These are phyloP conservation scores for Coemansia sp. DNA, from an alignment of 192 early-diverging fungal genomes.

Conservation along the genomic window DNA sequence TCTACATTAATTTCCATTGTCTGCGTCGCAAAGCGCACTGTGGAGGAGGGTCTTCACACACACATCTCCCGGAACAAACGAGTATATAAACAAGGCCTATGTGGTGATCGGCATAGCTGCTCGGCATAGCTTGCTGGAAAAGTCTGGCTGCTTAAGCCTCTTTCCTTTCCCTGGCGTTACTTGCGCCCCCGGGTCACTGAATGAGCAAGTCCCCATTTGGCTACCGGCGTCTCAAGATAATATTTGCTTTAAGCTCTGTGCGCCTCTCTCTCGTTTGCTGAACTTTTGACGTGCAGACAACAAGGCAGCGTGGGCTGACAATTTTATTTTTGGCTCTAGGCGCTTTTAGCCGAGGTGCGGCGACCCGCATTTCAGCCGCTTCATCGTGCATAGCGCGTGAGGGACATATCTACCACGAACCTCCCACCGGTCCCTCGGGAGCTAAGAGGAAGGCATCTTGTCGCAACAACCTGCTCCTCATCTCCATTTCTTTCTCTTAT, in stretches of 20 bases:
- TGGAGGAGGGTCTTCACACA: conserved; percentile 3
- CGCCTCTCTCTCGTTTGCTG: neutral
- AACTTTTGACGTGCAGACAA: neutral
- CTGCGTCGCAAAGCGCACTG: neutral
- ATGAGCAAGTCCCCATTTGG: neutral
- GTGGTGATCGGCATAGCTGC: neutral
- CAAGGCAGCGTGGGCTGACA: neutral
- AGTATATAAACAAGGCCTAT: neutral
- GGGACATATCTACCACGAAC: conserved; percentile 1
- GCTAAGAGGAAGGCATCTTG: neutral
- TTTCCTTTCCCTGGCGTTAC: neutral
- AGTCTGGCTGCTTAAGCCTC: neutral
- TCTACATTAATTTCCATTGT: conserved; percentile 3
- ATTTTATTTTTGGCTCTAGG: conserved; percentile 1
- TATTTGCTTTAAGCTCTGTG: conserved; percentile 2
- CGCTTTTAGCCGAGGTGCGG: conserved; percentile 6
- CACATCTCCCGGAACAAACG: neutral
- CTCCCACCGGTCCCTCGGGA: neutral
- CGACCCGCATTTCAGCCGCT: conserved; percentile 3
- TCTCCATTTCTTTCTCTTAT: neutral
- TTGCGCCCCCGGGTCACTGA: neutral
- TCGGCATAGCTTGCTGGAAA: neutral
- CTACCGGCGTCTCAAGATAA: neutral
- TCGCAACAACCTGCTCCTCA: neutral
- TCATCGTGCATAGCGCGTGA: neutral